Base-by-base conservation (phyloP, 2,329 filamentous ascomycete species). In the Ophiostoma populinum region DNA sequence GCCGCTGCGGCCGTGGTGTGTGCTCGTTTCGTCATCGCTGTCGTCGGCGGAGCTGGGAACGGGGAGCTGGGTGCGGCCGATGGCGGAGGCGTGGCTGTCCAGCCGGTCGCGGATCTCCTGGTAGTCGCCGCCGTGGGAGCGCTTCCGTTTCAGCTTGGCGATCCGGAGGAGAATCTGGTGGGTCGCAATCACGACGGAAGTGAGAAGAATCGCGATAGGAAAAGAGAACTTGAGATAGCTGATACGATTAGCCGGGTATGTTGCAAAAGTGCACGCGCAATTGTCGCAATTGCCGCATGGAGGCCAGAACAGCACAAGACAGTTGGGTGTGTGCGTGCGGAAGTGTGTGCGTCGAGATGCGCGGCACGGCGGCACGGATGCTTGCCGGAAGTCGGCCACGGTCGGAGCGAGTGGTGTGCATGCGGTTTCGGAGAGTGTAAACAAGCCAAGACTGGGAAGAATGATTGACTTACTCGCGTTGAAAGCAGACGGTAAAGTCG, bases 211-310 rank as follows among this genome's bases (percentile, higher is more conserved):
- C 41, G 75, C 58, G 41, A 90, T 61, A 36, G 90, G 90, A 36
- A 95, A 65, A 31, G 92, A 62, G 41, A 81, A 72, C 55, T 81
- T 76, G 36, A 92, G 68, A 54, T 80, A 86, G 54, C 81, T 87
- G 52, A n/a, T n/a, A n/a, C n/a, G n/a, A n/a, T n/a, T n/a, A n/a
- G n/a, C n/a, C n/a, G n/a, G n/a, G n/a, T n/a, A n/a, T n/a, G n/a
- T n/a, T n/a, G n/a, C n/a, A n/a, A n/a, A n/a, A n/a, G n/a, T n/a
- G n/a, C n/a, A n/a, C n/a, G n/a, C n/a, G n/a, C n/a, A n/a, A n/a
- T n/a, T n/a, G n/a, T n/a, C n/a, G n/a, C n/a, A n/a, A n/a, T n/a
- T n/a, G n/a, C n/a, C n/a, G n/a, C n/a, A n/a, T n/a, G n/a, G n/a
- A n/a, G n/a, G n/a, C n/a, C n/a, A n/a, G n/a, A n/a, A n/a, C n/a